Evolutionary conservation across 148 eudicot genomes (phyloP), one percentile per base, ranked within the genome.

Genomic region (Fagopyrum tataricum): DNA sequence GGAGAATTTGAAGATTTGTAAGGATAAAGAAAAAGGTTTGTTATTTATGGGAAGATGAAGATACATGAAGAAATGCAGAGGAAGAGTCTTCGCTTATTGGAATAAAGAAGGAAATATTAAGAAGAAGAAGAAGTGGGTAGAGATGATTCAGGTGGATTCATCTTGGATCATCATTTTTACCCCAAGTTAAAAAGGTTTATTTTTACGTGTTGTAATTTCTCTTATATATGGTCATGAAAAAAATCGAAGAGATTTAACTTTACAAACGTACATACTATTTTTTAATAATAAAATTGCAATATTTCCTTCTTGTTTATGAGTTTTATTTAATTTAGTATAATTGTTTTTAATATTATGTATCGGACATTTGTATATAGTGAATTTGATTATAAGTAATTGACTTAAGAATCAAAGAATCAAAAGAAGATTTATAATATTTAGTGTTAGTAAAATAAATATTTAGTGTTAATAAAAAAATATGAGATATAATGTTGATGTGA

Each of bases 91-190:
- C 67, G 40, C 12, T 61, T 26, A 10, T 12, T 9, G 67, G 17
- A 61, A 61, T 61, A 61, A 61, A 61, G 41, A 24, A 17, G 39
- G 17, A 46, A 46, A 46, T 13, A 46, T 31, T 31, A 46, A 46
- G 17, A 26, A 6, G 15, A 24, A 31, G 21, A 7, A 6, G 31
- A 56, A 21, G 2, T 58, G 11, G 37, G 64, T 58, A 13, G 21
- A 40, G 67, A 61, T 61, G 67, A 26, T 61, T 61, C 67, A 61
- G 67, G 67, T 61, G 67, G 67, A 61, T 61, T 61, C 40, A 61
- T 61, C 41, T 61, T 61, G 41, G 41, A 61, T 61, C 17, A 61
- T 61, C 67, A 61, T 61, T 26, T 24, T 61, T 53, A 55, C 61
- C 24, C 61, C 18, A 55, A 55, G 12, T 6, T 1, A 55, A 55